Evolutionary conservation across 257 asterid species (phyloP).

Genomic region (Nicotiana tomentosiformis): DNA sequence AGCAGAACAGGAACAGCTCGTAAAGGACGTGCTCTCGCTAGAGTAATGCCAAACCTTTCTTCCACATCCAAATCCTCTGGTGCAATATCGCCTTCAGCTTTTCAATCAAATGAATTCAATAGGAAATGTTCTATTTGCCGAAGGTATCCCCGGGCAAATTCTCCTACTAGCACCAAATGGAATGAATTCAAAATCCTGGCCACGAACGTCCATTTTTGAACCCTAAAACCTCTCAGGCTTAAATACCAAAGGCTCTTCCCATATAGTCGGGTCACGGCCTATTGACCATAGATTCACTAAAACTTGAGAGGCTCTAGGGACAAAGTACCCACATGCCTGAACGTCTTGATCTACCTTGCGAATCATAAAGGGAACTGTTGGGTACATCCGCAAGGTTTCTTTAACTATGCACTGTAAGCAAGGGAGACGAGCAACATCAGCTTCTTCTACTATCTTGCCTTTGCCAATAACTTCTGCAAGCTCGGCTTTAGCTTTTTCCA

Average conservation of each 20-base stretch:
- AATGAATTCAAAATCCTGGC: slow-evolving; percentile 58
- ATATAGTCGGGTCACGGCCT: slow-evolving; percentile 47
- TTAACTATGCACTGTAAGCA: slow-evolving; percentile 46
- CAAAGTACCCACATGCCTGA: slow-evolving; percentile 37
- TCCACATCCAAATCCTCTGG: slow-evolving; percentile 46
- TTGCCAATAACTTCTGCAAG: slow-evolving; percentile 44
- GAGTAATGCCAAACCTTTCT: slow-evolving; percentile 60
- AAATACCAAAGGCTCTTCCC: slow-evolving; percentile 54
- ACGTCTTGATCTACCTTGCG: slow-evolving; percentile 45
- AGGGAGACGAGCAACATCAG: slow-evolving; percentile 43
- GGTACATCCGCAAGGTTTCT: slow-evolving; percentile 64
- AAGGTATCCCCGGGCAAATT: slow-evolving; percentile 65
- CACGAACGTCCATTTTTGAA: slow-evolving; percentile 41
- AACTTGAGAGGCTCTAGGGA: slow-evolving; percentile 49
- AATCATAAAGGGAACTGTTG: slow-evolving; percentile 67
- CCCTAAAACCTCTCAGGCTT: slow-evolving; percentile 62
- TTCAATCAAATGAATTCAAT: slow-evolving; percentile 61
- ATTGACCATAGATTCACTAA: slow-evolving; percentile 61
- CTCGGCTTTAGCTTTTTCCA: slow-evolving; percentile 49
- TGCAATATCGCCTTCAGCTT: slow-evolving; percentile 31
- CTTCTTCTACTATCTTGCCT: slow-evolving; percentile 44
- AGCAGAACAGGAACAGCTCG: slow-evolving; percentile 43
- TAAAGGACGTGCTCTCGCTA: slow-evolving; percentile 47
- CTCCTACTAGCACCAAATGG: slow-evolving; percentile 78
- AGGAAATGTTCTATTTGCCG: slow-evolving; percentile 45